phyloP scores from a whole-genome alignment of 768 basidiomycete species.

The Suillus sp. region DNA sequence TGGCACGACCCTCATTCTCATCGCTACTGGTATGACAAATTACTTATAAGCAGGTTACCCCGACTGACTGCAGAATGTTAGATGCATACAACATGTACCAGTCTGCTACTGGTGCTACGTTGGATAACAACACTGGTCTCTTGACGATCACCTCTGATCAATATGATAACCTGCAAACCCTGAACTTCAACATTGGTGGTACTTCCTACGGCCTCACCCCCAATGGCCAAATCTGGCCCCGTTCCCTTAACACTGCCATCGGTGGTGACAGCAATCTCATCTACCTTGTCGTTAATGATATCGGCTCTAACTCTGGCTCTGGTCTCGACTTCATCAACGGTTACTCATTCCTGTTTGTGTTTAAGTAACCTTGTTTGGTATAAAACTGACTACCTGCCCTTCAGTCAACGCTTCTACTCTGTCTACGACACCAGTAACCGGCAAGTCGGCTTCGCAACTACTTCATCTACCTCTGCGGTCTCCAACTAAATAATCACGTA shows the following conservation, averaged over 20 bases:
- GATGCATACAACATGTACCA: constrained; percentile 28
- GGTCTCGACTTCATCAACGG: constrained; percentile 30
- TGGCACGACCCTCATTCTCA: constrained; percentile 31
- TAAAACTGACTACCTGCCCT: background rate
- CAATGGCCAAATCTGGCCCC: constrained; percentile 39
- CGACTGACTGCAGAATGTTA: constrained; percentile 6
- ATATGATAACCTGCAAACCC: constrained; percentile 25
- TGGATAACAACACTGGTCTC: constrained; percentile 34
- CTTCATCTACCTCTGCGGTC: constrained; percentile 31
- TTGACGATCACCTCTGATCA: constrained; percentile 30
- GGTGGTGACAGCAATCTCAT: constrained; percentile 30
- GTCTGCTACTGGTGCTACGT: constrained; percentile 27
- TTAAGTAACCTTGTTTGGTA: background rate
- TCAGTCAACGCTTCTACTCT: constrained; percentile 40
- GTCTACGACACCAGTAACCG: constrained; percentile 40
- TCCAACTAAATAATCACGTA: constrained; percentile 3
- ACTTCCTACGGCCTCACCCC: constrained; percentile 22
- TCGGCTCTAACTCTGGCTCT: constrained; percentile 18
- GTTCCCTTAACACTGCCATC: constrained; percentile 31
- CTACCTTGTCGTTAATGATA: constrained; percentile 33
- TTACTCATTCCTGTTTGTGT: constrained; percentile 24
- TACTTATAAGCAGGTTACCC: no score
- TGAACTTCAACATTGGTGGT: constrained; percentile 32
- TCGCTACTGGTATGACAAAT: constrained; percentile 23
- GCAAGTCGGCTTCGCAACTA: constrained; percentile 42